Conservation (phyloP, 2,329 filamentous ascomycete genomes). For the Ophiostoma sp. region DNA sequence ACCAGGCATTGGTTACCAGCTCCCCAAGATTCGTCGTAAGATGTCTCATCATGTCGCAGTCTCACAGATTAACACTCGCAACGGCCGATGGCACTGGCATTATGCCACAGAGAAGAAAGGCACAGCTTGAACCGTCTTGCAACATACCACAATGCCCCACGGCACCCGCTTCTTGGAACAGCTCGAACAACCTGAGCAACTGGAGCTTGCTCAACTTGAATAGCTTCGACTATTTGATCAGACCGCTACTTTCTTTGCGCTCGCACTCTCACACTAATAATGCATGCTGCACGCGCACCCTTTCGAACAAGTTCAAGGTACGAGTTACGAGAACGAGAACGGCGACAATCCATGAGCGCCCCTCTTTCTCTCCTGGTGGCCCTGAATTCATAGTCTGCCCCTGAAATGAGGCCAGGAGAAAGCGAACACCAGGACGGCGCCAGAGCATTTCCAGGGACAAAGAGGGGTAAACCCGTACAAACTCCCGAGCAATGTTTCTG, state of each 20-base stretch:
- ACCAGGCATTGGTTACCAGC: too few species aligned
- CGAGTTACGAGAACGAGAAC: neutral
- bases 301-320: neutral
- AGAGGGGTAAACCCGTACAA: constrained; percentile 10
- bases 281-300: neutral
- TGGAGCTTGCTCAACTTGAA: neutral
- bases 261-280: neutral
- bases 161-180: neutral
- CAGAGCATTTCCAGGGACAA: neutral
- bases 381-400: too few species aligned
- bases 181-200: neutral
- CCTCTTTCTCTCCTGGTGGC: neutral
- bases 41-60: neutral
- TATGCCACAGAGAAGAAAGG: neutral
- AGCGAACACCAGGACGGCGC: too few species aligned
- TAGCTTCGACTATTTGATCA: neutral
- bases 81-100: neutral
- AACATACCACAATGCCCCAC: neutral
- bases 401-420: too few species aligned
- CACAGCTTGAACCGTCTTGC: neutral
- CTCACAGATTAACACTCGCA: neutral
- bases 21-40: neutral
- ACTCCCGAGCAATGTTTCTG: neutral
- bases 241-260: neutral
- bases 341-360: neutral